phyloP scores from a whole-genome alignment of 768 basidiomycete species.

The Lentinula lateritia region DNA sequence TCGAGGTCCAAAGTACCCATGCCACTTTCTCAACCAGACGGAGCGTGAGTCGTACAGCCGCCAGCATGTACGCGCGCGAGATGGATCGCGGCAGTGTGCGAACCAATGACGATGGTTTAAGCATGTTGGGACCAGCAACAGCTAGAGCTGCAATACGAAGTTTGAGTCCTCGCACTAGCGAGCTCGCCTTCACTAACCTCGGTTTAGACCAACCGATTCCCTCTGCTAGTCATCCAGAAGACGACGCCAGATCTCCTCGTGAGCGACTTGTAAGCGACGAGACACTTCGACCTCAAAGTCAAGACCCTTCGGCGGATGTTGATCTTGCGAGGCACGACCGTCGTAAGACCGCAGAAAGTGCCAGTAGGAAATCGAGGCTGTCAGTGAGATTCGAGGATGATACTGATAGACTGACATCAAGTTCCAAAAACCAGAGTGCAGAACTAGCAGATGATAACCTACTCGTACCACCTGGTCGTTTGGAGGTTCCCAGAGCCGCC shows the following conservation, averaged over 20 bases:
- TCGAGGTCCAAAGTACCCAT: not conserved
- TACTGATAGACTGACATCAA: not conserved
- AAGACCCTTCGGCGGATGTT: slow-evolving; percentile 19
- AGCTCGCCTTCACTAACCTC: slow-evolving; percentile 14
- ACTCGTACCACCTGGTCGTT: not conserved
- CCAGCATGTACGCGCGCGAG: slow-evolving; percentile 1
- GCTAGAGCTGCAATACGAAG: slow-evolving; percentile 36
- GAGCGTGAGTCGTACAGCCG: not conserved
- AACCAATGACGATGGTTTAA: slow-evolving; percentile 22
- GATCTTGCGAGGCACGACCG: slow-evolving; percentile 24
- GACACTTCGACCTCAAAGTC: slow-evolving; percentile 8
- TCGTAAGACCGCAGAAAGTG: not conserved
- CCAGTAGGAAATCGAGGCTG: slow-evolving; percentile 6
- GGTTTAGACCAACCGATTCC: not conserved
- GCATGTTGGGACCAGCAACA: slow-evolving; percentile 21
- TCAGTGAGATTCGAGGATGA: slow-evolving; percentile 16
- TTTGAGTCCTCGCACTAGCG: slow-evolving; percentile 40
- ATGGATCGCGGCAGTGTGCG: slow-evolving; percentile 20
- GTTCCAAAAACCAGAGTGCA: slow-evolving; percentile 1
- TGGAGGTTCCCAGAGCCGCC: not conserved
- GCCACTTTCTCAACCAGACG: not conserved
- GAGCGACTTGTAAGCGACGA: slow-evolving; percentile 1
- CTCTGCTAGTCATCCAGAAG: not conserved
- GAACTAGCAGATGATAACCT: slow-evolving; percentile 12
- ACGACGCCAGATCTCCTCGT: not conserved